Percentiles rank a stretch among this genome's conserved stretches.
phyloP scores from a whole-genome alignment of 495 filamentous ascomycete species.

The Ramalina peruviana region DNA sequence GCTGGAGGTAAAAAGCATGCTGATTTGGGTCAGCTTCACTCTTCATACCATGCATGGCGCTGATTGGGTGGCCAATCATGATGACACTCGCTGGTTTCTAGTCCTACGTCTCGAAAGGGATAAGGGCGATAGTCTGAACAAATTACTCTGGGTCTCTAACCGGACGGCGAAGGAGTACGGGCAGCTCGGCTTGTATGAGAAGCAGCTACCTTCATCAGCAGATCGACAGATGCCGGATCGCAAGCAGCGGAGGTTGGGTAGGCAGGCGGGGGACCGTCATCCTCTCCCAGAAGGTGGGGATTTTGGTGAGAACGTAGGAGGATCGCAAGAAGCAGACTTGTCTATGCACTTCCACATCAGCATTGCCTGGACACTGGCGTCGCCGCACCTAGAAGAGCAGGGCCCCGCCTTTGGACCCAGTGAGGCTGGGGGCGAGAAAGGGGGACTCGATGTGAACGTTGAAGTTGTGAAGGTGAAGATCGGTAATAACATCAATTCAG shows the following conservation, averaged over 20 bases:
- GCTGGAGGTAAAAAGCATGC: not conserved
- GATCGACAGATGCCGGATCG: not conserved
- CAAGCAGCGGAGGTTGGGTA: not conserved
- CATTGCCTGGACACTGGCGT: slow-evolving; percentile 46
- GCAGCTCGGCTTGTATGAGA: slow-evolving; percentile 60
- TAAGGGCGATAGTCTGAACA: slow-evolving; percentile 41
- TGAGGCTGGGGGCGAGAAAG: not conserved
- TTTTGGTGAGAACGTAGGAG: not conserved
- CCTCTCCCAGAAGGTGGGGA: not conserved
- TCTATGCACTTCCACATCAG: slow-evolving; percentile 49
- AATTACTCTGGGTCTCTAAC: slow-evolving; percentile 54
- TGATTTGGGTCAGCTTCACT: slow-evolving; percentile 32
- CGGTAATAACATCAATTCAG: slow-evolving; percentile 39
- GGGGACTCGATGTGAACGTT: slow-evolving; percentile 17
- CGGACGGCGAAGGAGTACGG: slow-evolving; percentile 37
- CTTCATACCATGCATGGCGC: slow-evolving; percentile 27
- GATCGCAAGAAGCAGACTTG: slow-evolving; percentile 4
- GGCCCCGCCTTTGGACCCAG: slow-evolving; percentile 7
- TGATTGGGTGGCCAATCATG: slow-evolving; percentile 59
- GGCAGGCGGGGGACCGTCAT: too few relatives aligned
- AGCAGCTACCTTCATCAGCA: not conserved
- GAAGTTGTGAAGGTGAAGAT: slow-evolving; percentile 50
- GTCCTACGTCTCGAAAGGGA: slow-evolving; percentile 47
- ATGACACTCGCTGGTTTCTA: slow-evolving; percentile 74
- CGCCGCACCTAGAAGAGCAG: slow-evolving; percentile 2